phyloP scores from a whole-genome alignment of 1,284 basidiomycete species.

The Ceratobasidium sp. region DNA sequence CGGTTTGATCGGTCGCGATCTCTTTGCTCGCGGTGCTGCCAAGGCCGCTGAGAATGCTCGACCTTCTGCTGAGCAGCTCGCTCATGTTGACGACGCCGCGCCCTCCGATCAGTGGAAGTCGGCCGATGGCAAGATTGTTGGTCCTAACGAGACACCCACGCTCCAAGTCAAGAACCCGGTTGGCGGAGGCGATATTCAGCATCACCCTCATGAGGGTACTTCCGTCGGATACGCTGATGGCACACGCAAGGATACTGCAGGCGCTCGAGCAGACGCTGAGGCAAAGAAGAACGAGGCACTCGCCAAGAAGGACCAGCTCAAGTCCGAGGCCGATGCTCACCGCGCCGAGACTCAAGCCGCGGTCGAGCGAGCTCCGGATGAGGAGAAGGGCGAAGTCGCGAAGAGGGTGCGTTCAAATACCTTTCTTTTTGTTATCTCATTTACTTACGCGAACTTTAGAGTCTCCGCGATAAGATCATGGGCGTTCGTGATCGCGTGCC shows the following conservation, averaged over 20 bases:
- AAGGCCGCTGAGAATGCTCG: constrained; percentile 80
- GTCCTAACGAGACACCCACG: constrained; percentile 64
- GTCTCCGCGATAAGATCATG: constrained; percentile 54
- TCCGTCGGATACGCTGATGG: constrained; percentile 60
- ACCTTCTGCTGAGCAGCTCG: constrained; percentile 75
- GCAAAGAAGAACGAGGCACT: constrained; percentile 51
- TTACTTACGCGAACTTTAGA: constrained; percentile 4
- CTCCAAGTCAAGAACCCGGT: constrained; percentile 64
- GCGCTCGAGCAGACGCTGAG: constrained; percentile 48
- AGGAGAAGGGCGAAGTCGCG: constrained; percentile 62
- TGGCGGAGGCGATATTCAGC: constrained; percentile 58
- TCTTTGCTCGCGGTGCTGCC: constrained; percentile 81
- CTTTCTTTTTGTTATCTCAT: constrained; percentile 37
- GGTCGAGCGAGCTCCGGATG: constrained; percentile 54
- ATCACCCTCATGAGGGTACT: constrained; percentile 64
- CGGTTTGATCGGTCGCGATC: constrained; percentile 85
- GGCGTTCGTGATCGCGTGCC: constrained; percentile 67
- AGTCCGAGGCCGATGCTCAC: constrained; percentile 51
- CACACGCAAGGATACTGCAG: constrained; percentile 54
- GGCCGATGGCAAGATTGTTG: constrained; percentile 63
- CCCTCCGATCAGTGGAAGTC: constrained; percentile 69
- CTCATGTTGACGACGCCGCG: constrained; percentile 76
- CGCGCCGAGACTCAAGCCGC: constrained; percentile 44
- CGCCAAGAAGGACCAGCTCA: constrained; percentile 49
- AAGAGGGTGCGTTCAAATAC: constrained; percentile 58